Base-by-base conservation (phyloP, 2,329 filamentous ascomycete genomes). In the Pochonia chlamydosporia region DNA sequence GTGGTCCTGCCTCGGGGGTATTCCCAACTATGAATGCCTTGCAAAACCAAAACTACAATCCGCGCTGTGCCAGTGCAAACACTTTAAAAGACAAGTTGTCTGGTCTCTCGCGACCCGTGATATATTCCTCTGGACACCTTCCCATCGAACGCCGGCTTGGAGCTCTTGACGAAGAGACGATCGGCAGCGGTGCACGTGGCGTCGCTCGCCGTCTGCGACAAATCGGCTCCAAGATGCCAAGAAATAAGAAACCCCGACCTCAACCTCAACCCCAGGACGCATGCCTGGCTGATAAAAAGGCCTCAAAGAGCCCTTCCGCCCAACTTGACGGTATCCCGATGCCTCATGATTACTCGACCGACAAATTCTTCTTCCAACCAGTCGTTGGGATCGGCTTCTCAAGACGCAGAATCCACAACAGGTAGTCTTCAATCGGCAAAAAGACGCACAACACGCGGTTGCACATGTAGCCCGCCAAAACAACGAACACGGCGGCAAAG, bases 401-500 rank as follows among this genome's bases (percentile, higher is more conserved):
- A 24, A 86, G 75, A 44, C 79, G 69, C 54, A 81, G 65, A 6
- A 72, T 62, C 74, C 75, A 82, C 30, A 85, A 64, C 55, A 85
- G 77, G 61, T 76, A 83, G 58, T 87, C 82, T 60, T 86, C 82
- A 4, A 85, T 47, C 0, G 75, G 74, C 18, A 85, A 58, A 51
- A 86, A 63, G 53, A 84, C 83, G 52, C 84, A 61, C 47, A 87
- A 56, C 25, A 71, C 61, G 36, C 68, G 62, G 53, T 75, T 75
- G 54, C 65, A 67, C 48, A 63, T 52, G 75, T 80, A 86, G 1
- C 78, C 79, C 8, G 83, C 51, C 1, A 71, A 67, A 43, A 82
- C 84, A 2, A 85, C 80, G n/a, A 77, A 55, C 2, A 76, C 72
- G 1, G 82, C 82, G 1, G 79, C 82, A 10, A 83, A 71, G 1